Conservation (phyloP, 2,329 filamentous ascomycete genomes). For the Parascedosporium putredinis region DNA sequence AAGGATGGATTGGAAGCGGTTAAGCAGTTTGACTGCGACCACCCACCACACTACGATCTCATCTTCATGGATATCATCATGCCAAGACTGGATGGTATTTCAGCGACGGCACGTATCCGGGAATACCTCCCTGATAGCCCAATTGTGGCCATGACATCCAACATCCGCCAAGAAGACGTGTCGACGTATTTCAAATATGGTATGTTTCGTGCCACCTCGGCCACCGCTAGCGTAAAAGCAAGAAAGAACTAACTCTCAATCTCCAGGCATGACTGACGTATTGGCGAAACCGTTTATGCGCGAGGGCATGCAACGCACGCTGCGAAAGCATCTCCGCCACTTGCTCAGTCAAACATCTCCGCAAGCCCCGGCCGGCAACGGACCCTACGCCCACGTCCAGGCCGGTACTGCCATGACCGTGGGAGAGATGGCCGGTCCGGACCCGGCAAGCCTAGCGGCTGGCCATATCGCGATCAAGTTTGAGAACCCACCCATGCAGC, state of each 20-base stretch:
- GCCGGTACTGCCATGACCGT: background rate
- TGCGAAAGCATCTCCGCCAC: constrained; percentile 82
- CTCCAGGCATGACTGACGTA: constrained; percentile 91
- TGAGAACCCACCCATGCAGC: constrained; percentile 3
- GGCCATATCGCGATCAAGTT: constrained; percentile 6
- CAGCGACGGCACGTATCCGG: constrained; percentile 84
- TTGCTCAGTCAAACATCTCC: constrained; percentile 38
- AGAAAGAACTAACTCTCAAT: background rate
- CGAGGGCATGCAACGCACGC: constrained; percentile 70
- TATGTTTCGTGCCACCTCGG: constrained; percentile 37
- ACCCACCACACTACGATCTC: constrained; percentile 45
- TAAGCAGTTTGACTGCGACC: constrained; percentile 13
- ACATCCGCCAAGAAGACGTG: constrained; percentile 92
- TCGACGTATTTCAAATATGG: constrained; percentile 95
- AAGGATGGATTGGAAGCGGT: constrained; percentile 83
- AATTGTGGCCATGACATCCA: constrained; percentile 97
- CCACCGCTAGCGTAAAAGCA: constrained; percentile 12
- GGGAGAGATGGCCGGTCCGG: background rate
- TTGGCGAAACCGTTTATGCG: constrained; percentile 94
- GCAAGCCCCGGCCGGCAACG: background rate
- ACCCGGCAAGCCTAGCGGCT: background rate
- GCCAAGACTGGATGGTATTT: constrained; percentile 91
- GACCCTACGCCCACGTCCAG: background rate
- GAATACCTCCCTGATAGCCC: constrained; percentile 74
- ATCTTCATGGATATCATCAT: constrained; percentile 95